These are phyloP conservation scores for Bacidia rubella DNA, from an alignment of 495 filamentous ascomycete species.

Conservation along the genomic window DNA sequence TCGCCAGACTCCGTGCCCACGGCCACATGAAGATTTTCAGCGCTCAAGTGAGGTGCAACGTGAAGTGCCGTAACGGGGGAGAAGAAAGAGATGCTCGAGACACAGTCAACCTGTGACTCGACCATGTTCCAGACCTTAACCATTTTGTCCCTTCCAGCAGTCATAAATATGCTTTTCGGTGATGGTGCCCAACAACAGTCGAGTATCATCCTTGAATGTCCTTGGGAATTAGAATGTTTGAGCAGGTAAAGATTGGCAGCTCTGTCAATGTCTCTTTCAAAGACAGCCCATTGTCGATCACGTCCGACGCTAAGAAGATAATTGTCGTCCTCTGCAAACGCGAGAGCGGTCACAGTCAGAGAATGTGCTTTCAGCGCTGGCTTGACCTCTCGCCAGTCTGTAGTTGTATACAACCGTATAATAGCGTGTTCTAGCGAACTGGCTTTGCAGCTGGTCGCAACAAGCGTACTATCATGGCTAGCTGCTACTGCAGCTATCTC, in stretches of 20 bases:
- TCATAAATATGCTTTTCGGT: slow-evolving; percentile 51
- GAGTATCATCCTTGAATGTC: slow-evolving; percentile 81
- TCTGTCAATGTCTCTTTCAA: slow-evolving; percentile 31
- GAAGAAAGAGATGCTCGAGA: slow-evolving; percentile 38
- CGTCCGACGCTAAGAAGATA: slow-evolving; percentile 78
- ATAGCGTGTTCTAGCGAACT: slow-evolving; percentile 89
- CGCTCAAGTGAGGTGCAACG: slow-evolving; percentile 34
- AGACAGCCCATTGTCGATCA: slow-evolving; percentile 83
- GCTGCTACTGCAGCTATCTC: slow-evolving; percentile 87
- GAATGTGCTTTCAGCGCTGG: slow-evolving; percentile 69
- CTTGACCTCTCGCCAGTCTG: slow-evolving; percentile 73
- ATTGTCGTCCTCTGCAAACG: slow-evolving; percentile 61
- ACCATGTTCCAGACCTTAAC: slow-evolving; percentile 61
- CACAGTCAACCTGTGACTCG: slow-evolving; percentile 28
- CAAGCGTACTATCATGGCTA: slow-evolving; percentile 53
- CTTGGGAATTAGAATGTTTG: slow-evolving; percentile 56
- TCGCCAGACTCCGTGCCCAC: slow-evolving; percentile 45
- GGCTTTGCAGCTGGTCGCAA: slow-evolving; percentile 91
- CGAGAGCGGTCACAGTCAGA: slow-evolving; percentile 67
- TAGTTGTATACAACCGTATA: slow-evolving; percentile 78
- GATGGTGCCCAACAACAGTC: slow-evolving; percentile 61
- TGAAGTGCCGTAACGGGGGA: slow-evolving; percentile 66
- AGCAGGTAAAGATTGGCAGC: slow-evolving; percentile 38
- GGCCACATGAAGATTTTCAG: slow-evolving; percentile 42
- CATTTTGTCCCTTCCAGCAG: slow-evolving; percentile 73